A percentile compares a stretch with the other conserved stretches of the same genome.
These are phyloP conservation scores for Termitomyces sp. DNA, from an alignment of 1,284 basidiomycete genomes.

Conservation along the genomic window DNA sequence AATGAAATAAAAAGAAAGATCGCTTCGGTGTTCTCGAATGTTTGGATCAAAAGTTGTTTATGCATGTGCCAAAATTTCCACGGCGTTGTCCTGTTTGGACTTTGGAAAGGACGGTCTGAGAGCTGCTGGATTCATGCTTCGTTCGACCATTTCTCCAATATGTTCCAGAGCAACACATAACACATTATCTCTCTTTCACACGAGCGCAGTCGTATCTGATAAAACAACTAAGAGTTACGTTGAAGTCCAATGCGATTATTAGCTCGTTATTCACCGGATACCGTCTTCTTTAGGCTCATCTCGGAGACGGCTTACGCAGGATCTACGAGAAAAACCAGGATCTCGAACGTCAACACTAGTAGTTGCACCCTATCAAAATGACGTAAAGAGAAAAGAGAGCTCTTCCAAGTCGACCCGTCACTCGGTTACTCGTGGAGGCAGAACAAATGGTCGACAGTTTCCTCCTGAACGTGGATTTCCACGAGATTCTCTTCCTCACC, in stretches of 20 bases:
- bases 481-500: conserved; percentile 15
- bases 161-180: conserved; percentile 4
- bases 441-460: not conserved
- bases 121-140: conserved; percentile 7
- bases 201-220: conserved; percentile 1
- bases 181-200: conserved; percentile 2
- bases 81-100: not conserved
- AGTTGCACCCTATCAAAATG: conserved; percentile 10
- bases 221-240: conserved; percentile 1
- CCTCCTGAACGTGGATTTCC: conserved; percentile 6
- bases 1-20: too few relatives aligned
- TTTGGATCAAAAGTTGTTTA: conserved; percentile 1
- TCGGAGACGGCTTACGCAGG: conserved; percentile 13
- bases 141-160: conserved; percentile 8
- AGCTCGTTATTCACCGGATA: not conserved
- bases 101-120: too few relatives aligned
- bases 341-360: conserved; percentile 5
- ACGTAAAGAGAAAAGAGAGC: not conserved
- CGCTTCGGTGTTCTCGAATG: not conserved
- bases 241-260: not conserved
- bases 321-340: conserved; percentile 7
- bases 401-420: not conserved
- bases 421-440: not conserved
- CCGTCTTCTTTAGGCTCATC: conserved; percentile 9
- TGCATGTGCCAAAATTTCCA: not conserved